These are phyloP conservation scores for Mallotus repandus DNA, from an alignment of 441 rosid species.

Conservation along the genomic window DNA sequence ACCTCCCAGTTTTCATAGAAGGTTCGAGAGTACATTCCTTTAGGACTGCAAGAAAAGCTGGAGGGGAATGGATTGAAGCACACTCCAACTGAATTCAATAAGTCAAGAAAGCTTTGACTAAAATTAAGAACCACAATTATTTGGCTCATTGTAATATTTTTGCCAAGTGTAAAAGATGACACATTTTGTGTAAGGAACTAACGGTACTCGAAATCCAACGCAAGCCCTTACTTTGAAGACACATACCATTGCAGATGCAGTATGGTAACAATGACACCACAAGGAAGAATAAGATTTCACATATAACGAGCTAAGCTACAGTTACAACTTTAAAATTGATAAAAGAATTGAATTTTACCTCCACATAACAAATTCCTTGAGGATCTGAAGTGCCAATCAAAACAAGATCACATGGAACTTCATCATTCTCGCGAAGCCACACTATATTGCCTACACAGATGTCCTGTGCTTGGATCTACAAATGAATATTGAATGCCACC, in stretches of 20 bases:
- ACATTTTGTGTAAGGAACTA: not conserved
- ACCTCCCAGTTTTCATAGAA: not conserved
- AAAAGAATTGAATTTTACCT: constrained; percentile 47
- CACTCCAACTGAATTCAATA: constrained; percentile 1
- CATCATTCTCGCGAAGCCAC: constrained; percentile 99
- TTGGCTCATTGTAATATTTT: constrained; percentile 1
- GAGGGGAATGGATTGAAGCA: not conserved
- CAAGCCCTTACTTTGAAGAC: not conserved
- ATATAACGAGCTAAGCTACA: constrained; percentile 7
- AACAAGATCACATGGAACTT: constrained; percentile 98
- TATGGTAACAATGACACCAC: not conserved
- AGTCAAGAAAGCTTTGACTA: not conserved
- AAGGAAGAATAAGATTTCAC: not conserved
- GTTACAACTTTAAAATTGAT: not conserved
- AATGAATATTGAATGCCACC: constrained; percentile 25
- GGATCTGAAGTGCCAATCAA: constrained; percentile 92
- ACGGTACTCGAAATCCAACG: not conserved
- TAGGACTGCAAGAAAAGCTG: not conserved
- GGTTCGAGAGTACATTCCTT: not conserved
- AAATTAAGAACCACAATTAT: not conserved
- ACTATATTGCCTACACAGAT: constrained; percentile 84
- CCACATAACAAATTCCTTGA: constrained; percentile 90
- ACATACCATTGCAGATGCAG: not conserved
- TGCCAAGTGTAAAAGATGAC: constrained; percentile 1
- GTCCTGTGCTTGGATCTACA: constrained; percentile 91